Conservation (phyloP, 805 yeast species). For the Lachancea fermentati region DNA sequence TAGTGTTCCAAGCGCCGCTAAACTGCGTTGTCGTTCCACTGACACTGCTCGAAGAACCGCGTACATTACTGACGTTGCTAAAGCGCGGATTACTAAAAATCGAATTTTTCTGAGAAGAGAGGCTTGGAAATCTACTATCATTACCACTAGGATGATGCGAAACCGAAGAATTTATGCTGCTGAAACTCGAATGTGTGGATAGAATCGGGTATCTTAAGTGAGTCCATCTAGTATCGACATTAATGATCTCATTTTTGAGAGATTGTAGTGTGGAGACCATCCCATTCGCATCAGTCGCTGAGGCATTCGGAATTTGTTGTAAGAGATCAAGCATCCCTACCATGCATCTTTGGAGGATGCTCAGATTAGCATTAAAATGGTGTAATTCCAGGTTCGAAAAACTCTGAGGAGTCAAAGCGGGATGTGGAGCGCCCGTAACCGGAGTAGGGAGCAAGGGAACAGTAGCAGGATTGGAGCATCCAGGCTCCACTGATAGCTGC, state of each 20-base stretch:
- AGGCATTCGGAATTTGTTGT: slow-evolving; percentile 3
- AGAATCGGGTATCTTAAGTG: slow-evolving; percentile 1
- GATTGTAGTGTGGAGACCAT: slow-evolving; percentile 2
- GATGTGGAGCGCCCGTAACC: not conserved
- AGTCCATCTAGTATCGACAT: slow-evolving; percentile 5
- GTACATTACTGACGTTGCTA: slow-evolving; percentile 5
- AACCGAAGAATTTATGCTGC: slow-evolving; percentile 8
- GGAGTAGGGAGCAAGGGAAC: slow-evolving; percentile 1
- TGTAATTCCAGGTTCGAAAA: not conserved
- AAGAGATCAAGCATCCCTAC: slow-evolving; percentile 6
- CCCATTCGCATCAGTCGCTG: slow-evolving; percentile 2
- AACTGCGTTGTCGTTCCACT: slow-evolving; percentile 1
- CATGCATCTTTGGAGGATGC: slow-evolving; percentile 7
- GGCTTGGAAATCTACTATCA: slow-evolving; percentile 7
- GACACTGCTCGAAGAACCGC: not conserved
- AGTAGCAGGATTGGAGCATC: not conserved
- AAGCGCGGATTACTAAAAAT: slow-evolving; percentile 10
- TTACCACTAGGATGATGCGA: slow-evolving; percentile 1
- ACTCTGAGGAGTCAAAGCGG: not conserved
- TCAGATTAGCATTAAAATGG: slow-evolving; percentile 4
- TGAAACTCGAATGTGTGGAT: slow-evolving; percentile 8
- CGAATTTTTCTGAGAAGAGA: slow-evolving; percentile 10
- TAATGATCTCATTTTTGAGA: slow-evolving; percentile 3
- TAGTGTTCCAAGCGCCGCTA: not conserved
- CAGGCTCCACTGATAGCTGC: not conserved